A percentile compares a stretch with the other conserved stretches of the same genome.
Evolutionary conservation across 1,284 basidiomycete genomes (phyloP).

Genomic region (Malassezia obtusa): DNA sequence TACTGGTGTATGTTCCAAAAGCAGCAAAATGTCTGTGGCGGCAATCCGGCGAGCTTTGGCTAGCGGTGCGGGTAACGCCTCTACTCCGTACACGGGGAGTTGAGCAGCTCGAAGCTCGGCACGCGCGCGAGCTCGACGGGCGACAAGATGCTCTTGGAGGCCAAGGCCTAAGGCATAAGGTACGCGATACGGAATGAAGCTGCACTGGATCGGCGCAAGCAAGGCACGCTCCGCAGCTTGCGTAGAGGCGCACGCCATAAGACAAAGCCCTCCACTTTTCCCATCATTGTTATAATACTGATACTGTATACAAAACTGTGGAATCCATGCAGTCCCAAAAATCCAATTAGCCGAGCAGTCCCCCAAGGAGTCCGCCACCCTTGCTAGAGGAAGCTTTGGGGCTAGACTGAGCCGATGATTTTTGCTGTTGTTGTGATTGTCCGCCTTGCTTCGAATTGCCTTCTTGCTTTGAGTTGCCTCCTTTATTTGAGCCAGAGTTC

Average conservation of each 20-base stretch:
- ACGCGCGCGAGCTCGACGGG: conserved; percentile 26
- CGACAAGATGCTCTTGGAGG: conserved; percentile 39
- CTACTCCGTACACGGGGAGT: conserved; percentile 68
- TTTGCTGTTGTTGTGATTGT: too few relatives aligned
- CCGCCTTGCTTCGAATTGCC: too few relatives aligned
- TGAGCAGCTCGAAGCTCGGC: conserved; percentile 60
- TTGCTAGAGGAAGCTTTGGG: not conserved
- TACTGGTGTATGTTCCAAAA: conserved; percentile 73
- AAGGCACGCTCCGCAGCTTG: not conserved
- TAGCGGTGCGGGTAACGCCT: conserved; percentile 55
- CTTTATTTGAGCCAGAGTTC: too few relatives aligned
- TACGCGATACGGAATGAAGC: conserved; percentile 37
- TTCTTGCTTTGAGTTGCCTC: too few relatives aligned
- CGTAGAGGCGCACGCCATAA: too few relatives aligned
- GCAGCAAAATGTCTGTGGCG: conserved; percentile 51
- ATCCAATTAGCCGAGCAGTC: too few relatives aligned
- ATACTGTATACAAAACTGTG: not conserved
- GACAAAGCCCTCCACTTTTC: too few relatives aligned
- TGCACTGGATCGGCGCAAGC: conserved; percentile 16
- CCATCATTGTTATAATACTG: too few relatives aligned
- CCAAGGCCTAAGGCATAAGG: conserved; percentile 37
- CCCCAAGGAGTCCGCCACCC: not conserved
- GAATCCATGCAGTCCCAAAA: too few relatives aligned
- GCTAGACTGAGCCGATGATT: not conserved
- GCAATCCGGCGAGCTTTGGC: conserved; percentile 39